These are phyloP conservation scores for Gracilaria gracilis DNA, from an alignment of 23 red algal genomes.

Conservation along the genomic window DNA sequence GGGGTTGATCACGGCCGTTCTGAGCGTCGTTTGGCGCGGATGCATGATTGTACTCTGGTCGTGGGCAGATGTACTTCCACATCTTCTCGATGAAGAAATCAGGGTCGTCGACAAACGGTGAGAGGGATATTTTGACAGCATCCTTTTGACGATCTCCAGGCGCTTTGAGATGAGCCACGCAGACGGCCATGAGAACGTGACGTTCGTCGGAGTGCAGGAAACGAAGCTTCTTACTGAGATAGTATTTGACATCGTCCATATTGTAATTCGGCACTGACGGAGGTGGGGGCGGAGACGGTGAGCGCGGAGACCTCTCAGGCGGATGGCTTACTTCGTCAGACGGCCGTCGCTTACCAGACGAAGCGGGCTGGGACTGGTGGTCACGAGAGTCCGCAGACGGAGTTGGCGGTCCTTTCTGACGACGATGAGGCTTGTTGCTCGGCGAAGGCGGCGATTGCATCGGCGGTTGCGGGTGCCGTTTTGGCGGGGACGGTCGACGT, in stretches of 20 bases:
- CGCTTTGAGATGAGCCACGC: constrained; percentile 27
- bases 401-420: neutral
- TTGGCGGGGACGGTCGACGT: neutral
- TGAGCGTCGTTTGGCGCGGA: neutral
- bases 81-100: constrained; percentile 18
- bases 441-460: constrained; percentile 3
- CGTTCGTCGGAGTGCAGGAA: constrained; percentile 14
- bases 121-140: neutral
- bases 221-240: constrained; percentile 23
- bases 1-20: constrained; percentile 2
- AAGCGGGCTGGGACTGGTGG: neutral
- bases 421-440: neutral
- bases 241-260: constrained; percentile 11
- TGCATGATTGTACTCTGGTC: neutral
- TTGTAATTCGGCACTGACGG: neutral
- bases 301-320: neutral
- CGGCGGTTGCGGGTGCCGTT: neutral
- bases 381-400: neutral
- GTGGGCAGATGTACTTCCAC: constrained; percentile 6
- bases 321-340: constrained; percentile 10
- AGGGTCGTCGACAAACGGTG: constrained; percentile 16
- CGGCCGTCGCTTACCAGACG: neutral
- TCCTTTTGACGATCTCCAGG: constrained; percentile 7
- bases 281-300: neutral
- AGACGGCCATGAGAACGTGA: constrained; percentile 27